phyloP scores from a whole-genome alignment of 306 rosid genomes.

The Canavalia gladiata region DNA sequence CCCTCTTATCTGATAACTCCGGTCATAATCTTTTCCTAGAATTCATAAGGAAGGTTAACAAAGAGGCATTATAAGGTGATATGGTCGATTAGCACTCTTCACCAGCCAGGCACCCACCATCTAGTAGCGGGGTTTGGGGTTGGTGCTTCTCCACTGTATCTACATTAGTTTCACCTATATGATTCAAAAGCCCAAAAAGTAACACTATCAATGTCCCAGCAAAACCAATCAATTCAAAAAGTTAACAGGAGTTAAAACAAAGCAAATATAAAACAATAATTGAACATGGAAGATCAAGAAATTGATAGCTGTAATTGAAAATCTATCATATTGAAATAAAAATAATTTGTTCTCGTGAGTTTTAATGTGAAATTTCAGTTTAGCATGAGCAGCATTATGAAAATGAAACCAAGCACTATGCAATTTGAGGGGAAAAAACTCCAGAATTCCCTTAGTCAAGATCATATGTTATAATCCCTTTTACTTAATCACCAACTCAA shows the following conservation, averaged over 20 bases:
- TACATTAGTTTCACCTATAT: constrained; percentile 12
- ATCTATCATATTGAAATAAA: not conserved
- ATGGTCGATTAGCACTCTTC: not conserved
- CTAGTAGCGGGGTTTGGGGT: not conserved
- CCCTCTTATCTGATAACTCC: not conserved
- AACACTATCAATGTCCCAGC: constrained; percentile 19
- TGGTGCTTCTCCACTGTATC: not conserved
- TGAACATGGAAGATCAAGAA: constrained; percentile 14
- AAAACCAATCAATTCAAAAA: constrained; percentile 5
- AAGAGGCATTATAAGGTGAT: not conserved
- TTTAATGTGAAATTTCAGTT: constrained; percentile 2
- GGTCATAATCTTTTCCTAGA: not conserved
- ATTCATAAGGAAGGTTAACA: constrained; percentile 3
- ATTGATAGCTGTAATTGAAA: not conserved
- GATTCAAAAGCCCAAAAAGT: not conserved
- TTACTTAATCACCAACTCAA: not conserved
- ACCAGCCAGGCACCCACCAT: not conserved
- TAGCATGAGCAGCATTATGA: not conserved
- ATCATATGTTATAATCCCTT: not conserved
- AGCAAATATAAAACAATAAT: not conserved
- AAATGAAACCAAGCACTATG: not conserved
- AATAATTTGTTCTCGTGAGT: not conserved
- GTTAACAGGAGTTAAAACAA: not conserved
- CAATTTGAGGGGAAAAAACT: not conserved
- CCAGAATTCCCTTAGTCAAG: not conserved